phyloP scores from a whole-genome alignment of 164 flowering plant genomes.

The Magnolia changhungtana region DNA sequence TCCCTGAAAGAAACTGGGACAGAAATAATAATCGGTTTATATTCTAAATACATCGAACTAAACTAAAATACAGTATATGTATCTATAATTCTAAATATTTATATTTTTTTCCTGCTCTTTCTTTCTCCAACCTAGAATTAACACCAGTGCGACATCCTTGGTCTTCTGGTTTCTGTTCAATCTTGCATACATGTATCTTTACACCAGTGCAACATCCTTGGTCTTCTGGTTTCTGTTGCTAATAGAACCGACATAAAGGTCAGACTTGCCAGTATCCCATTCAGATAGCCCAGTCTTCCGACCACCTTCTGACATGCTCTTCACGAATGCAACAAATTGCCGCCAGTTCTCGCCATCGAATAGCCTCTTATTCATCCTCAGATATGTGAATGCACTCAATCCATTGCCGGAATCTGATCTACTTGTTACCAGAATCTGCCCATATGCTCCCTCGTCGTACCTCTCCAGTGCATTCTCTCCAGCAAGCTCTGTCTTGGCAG shows the following conservation, averaged over 20 bases:
- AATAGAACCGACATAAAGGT: conserved; percentile 63
- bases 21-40: background rate
- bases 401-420: conserved; percentile 71
- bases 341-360: conserved; percentile 86
- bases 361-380: conserved; percentile 75
- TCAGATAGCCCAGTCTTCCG: conserved; percentile 40
- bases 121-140: background rate
- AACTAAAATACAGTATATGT: background rate
- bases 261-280: conserved; percentile 40
- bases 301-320: conserved; percentile 74
- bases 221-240: conserved; percentile 21
- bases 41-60: background rate
- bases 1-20: background rate
- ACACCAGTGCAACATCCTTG: conserved; percentile 40
- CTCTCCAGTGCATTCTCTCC: conserved; percentile 95
- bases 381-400: conserved; percentile 72
- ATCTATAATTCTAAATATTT: too few species aligned
- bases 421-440: conserved; percentile 69
- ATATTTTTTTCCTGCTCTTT: too few species aligned
- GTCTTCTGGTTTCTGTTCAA: background rate
- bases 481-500: conserved; percentile 61
- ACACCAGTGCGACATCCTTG: too few species aligned
- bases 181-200: conserved; percentile 4
- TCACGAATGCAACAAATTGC: conserved; percentile 67
- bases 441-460: conserved; percentile 62